Conservation (phyloP, 73 alveolate species). For the Tetrahymena malaccensis region DNA sequence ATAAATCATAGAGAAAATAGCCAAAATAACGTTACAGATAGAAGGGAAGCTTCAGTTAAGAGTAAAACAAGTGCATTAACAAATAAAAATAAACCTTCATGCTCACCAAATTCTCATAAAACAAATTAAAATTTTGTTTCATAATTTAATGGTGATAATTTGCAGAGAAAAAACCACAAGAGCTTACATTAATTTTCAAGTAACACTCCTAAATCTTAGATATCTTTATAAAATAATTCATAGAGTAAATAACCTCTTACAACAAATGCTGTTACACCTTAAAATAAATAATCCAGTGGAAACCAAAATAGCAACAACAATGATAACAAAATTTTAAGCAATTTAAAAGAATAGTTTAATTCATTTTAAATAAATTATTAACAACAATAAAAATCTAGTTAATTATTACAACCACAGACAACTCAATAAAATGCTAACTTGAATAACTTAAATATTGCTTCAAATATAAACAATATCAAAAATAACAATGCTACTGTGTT, state of each 20-base stretch:
- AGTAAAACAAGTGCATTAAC: not conserved
- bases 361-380: not conserved
- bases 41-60: not conserved
- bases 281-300: not conserved
- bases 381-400: not conserved
- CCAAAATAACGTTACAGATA: not conserved
- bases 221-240: not conserved
- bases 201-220: not conserved
- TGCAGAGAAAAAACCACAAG: not conserved
- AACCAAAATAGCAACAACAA: not conserved
- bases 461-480: not conserved
- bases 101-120: not conserved
- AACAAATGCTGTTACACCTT: not conserved
- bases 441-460: too few species aligned
- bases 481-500: not conserved
- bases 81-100: not conserved
- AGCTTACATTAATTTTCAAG: not conserved
- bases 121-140: not conserved
- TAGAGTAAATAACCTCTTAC: not conserved
- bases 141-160: not conserved
- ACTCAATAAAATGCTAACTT: not conserved
- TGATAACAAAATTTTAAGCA: not conserved
- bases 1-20: not conserved
- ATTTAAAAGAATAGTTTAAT: not conserved
- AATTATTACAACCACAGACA: not conserved